Base-by-base conservation (phyloP, 129 eudicot species). In the Kitagawia praeruptora region DNA sequence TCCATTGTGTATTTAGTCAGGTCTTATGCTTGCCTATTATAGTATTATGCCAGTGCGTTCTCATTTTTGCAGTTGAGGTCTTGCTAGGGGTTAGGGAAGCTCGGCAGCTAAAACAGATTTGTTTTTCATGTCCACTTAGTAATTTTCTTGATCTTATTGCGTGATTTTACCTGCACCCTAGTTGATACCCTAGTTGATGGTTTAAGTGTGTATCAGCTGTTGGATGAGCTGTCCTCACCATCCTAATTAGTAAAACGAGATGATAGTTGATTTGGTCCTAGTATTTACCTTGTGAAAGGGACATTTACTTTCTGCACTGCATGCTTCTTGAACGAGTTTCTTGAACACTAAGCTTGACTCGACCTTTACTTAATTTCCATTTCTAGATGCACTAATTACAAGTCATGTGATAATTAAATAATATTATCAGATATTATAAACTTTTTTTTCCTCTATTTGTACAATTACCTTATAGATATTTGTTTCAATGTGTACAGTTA, bases 61-160 rank as follows among this genome's bases (percentile, higher is more conserved):
- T 70, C 47, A 53, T 66, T 47, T 74, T 41, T 77, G 82, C 79
- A 58, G 51, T 77, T 80, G 77, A 63, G 78, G 73, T 77, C 71
- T 83, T 83, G 82, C 75, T 86, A 86, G 92, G 87, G 80, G 48
- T 41, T 87, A 85, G 91, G 86, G 85, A 87, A 85, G 91, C 88
- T 84, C 84, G 80, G 93, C 84, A 84, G 89, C 91, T 87, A 85
- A 63, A 77, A 83, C 84, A 85, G 88, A 87, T 87, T 80, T 81
- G 81, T 85, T 70, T 75, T 76, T 87, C 88, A 82, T 85, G 86
- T 85, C 83, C 80, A 66, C 82, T 46, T 87, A 81, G 91, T 87
- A 87, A 89, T 83, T 76, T 83, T 79, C 89, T 82, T 81, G 73
- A 86, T 88, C 89, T 86, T 84, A 49, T 83, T 70, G 39, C 80